Evolutionary conservation across 1,284 basidiomycete genomes (phyloP), one percentile per base, ranked within the genome.

Genomic region (Apiotrichum domesticum): DNA sequence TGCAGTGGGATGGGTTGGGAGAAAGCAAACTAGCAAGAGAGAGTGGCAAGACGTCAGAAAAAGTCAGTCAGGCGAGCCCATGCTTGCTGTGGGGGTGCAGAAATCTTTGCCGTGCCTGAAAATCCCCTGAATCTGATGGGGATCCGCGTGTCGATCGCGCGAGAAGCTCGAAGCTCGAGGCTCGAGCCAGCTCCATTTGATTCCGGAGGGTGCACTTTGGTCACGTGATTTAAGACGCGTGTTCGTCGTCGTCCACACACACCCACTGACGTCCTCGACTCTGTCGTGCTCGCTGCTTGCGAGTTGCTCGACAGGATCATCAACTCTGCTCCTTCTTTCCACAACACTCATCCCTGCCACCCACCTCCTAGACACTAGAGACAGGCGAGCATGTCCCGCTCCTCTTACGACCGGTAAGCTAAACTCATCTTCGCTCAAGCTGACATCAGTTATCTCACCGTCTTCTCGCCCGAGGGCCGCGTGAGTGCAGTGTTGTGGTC

Each of bases 391-490:
- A 74, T 75, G 72, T 74, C 72, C 40, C 66, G 74, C 58, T 76
- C 74, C 54, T 76, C 74, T 37, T 76, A 76, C 56, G 74, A 76
- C 65, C 66, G 74, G 74, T 75, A 35, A 55, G 71, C 57, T 41
- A 4, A 14, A 4, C 3, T 29, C 3, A 14, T 6, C 10, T 21
- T 21, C 3, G 3, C 41, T 37, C 34, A 14, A 46, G 45, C 64
- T 68, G 51, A 68, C 56, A 33, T n/a, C 61, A 77, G 79, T 59
- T 79, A 79, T 58, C 69, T 79, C 49, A 79, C 79, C 46, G 72
- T 79, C 65, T 79, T 79, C 71, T 77, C 76, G 7, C 79, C 80
- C 9, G 80, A 79, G 66, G 77, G 77, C 58, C 61, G 74, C 55
- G 71, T 77, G 56, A 65, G 75, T 66, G 33, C 7, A 21, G 11